Evolutionary conservation across 2,329 filamentous ascomycete species (phyloP).

Genomic region (Exserohilum rostratum): DNA sequence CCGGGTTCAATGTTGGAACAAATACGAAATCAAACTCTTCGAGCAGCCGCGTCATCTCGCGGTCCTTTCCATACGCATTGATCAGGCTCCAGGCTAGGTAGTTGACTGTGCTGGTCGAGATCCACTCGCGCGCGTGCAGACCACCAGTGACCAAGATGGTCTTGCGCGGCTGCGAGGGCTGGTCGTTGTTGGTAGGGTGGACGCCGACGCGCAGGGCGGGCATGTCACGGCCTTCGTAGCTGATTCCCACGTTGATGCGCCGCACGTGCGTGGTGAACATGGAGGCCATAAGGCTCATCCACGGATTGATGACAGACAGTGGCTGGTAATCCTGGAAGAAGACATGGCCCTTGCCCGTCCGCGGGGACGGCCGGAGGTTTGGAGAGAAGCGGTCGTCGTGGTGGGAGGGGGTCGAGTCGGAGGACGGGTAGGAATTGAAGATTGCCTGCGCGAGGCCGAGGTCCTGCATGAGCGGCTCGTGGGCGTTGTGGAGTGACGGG

Average conservation of each 20-base stretch:
- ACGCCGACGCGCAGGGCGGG: conserved; percentile 78
- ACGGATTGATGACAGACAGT: conserved; percentile 80
- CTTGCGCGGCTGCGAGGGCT: conserved; percentile 62
- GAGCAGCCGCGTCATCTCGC: conserved; percentile 75
- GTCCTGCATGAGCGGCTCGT: conserved; percentile 79
- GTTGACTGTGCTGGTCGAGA: conserved; percentile 87
- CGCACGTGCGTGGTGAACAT: conserved; percentile 85
- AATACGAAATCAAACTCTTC: conserved; percentile 87
- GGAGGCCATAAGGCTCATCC: conserved; percentile 88
- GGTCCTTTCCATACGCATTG: conserved; percentile 76
- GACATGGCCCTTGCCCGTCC: conserved; percentile 60
- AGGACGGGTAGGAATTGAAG: conserved; percentile 73
- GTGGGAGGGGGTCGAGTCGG: conserved; percentile 33
- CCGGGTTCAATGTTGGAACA: conserved; percentile 87
- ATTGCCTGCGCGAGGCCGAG: conserved; percentile 72
- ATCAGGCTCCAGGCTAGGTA: conserved; percentile 90
- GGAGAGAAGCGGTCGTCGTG: conserved; percentile 38
- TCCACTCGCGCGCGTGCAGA: conserved; percentile 95
- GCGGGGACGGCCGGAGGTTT: conserved; percentile 37
- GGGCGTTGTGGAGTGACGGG: conserved; percentile 70
- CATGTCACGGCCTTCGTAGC: conserved; percentile 87
- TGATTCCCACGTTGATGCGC: conserved; percentile 78
- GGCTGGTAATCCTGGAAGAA: conserved; percentile 96
- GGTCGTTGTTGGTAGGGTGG: conserved; percentile 57
- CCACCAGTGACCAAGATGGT: conserved; percentile 84